A percentile compares a stretch with the other conserved stretches of the same genome.
phyloP scores from a whole-genome alignment of 345 rosid species.

The Gossypium ekmanianum region DNA sequence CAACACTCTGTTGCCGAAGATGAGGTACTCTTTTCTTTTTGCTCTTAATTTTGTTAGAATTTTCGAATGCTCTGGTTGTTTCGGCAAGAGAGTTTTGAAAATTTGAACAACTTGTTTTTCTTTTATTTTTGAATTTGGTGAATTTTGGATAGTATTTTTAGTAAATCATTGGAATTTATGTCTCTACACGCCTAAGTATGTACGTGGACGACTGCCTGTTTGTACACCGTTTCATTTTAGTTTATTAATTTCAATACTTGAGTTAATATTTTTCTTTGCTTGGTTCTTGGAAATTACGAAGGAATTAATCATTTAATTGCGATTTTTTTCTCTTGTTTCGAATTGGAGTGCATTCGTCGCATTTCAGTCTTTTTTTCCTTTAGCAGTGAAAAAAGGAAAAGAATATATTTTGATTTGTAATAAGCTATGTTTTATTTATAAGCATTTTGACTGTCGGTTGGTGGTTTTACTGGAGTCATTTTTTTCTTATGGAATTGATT shows the following conservation, averaged over 20 bases:
- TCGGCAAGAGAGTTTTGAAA: conserved; percentile 5
- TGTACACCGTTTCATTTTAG: neutral
- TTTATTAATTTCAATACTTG: neutral
- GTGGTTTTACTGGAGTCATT: neutral
- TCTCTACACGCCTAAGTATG: neutral
- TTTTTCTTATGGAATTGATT: neutral
- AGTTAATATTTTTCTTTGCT: neutral
- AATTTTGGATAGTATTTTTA: neutral
- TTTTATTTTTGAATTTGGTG: conserved; percentile 5
- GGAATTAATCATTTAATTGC: neutral
- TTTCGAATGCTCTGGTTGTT: conserved; percentile 16
- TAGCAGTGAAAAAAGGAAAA: neutral
- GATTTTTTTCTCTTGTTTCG: neutral
- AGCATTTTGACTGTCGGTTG: neutral
- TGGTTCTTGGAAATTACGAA: neutral
- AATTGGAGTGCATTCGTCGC: conserved; percentile 1
- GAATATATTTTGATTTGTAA: neutral
- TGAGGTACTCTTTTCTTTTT: conserved; percentile 47
- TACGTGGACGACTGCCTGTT: neutral
- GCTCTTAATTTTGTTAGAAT: neutral
- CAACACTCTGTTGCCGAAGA: conserved; percentile 89
- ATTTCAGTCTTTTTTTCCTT: conserved; percentile 1
- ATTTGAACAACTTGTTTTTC: neutral
- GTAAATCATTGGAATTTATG: neutral
- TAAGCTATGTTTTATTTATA: neutral